Evolutionary conservation across 2,329 filamentous ascomycete genomes (phyloP), one percentile per base, ranked within the genome.

Genomic region (Chaetomium strumarium): DNA sequence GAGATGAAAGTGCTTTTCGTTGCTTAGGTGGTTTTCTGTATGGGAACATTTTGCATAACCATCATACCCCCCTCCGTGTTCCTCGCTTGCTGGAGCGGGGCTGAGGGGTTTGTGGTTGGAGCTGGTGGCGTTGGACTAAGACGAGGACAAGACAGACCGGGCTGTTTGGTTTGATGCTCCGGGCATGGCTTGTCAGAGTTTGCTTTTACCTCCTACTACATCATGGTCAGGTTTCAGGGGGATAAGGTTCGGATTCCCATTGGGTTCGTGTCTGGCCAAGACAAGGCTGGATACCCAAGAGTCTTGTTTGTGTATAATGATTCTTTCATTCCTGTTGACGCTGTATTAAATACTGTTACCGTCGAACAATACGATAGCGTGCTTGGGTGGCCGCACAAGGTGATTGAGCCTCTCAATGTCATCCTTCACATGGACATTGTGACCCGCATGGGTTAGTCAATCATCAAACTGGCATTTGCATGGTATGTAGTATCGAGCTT

Each of bases 171-270:
- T 17, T 17, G 16, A 19, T 16, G 17, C 12, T 20, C 10, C 12
- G 8, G 14, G 34, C 5, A 8, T 3, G 34, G 7, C 34, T 12
- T 29, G 33, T 39, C 12, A 34, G 6, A 34, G 9, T 9, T 31
- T 34, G 40, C n/a, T 24, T 51, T 41, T 29, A n/a, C 33, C 20
- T 41, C 33, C 20, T 41, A 8, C 2, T 24, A 52, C 34, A 52
- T 47, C 50, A 51, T 53, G 42, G 46, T 41, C 51, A 41, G 41
- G 36, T 49, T 24, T 46, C 17, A 52, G 48, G 45, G 45, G 39
- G 36, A 19, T 31, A 43, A 9, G 43, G 38, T 19, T 20, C 14
- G 16, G 31, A 39, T 43, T 8, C 20, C n/a, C 41, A 42, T 33
- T 42, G 30, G 37, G 16, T 7, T 4, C 24, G 30, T 19, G 13